A percentile compares a stretch with the other conserved stretches of the same genome.
Conservation (phyloP, 352 stramenopile species). For the Aphanomyces invadans region DNA sequence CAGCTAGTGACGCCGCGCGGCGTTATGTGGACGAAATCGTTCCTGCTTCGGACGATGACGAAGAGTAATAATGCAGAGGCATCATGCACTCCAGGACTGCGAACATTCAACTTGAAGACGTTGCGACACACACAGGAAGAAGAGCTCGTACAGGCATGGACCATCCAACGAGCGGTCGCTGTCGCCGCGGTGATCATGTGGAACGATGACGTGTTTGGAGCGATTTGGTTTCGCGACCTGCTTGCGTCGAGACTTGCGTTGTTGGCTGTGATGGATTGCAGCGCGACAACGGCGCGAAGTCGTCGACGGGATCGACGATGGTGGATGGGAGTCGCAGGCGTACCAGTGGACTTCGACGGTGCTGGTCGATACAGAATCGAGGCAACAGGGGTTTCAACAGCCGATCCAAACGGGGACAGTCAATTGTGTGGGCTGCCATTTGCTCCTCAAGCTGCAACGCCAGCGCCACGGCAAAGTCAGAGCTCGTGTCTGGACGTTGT, state of each 20-base stretch:
- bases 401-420: not conserved
- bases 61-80: constrained; percentile 23
- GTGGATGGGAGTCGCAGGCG: not conserved
- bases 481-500: not conserved
- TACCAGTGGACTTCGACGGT: not conserved
- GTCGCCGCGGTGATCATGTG: not conserved
- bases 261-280: not conserved
- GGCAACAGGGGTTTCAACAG: not conserved
- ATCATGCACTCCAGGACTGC: too few species aligned
- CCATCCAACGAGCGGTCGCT: not conserved
- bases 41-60: constrained; percentile 43
- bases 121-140: not conserved
- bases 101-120: too few species aligned
- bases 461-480: constrained; percentile 18
- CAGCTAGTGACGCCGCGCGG: constrained; percentile 16
- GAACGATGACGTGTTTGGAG: not conserved
- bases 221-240: not conserved
- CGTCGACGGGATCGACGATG: not conserved
- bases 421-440: constrained; percentile 4
- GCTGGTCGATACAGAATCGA: not conserved
- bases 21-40: constrained; percentile 34
- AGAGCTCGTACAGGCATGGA: not conserved
- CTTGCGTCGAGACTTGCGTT: not conserved
- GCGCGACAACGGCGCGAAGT: not conserved
- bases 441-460: constrained; percentile 18